Evolutionary conservation across 306 rosid species (phyloP), one percentile per base, ranked within the genome.

Genomic region (Prunus mume): DNA sequence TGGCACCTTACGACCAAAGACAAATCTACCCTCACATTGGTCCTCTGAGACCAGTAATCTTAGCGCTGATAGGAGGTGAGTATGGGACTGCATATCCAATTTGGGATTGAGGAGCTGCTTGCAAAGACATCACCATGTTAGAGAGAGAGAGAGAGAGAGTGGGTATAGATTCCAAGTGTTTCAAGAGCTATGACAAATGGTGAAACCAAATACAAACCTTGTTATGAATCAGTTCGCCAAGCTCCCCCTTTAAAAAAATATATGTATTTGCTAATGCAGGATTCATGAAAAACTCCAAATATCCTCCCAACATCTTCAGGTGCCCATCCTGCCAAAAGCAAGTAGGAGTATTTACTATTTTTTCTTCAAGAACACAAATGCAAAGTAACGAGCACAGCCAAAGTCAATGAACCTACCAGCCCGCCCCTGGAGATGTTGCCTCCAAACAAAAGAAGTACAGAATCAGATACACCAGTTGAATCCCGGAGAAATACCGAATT

Each of bases 401-500:
- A 34, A 46, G n/a, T 56, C 61, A 38, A 55, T 63, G n/a, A 13
- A 51, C 81, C 32, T 74, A 86, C 89, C 32, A 83, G 81, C 28
- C 89, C 87, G 13, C 89, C 89, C 64, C 77, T 80, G 11, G 84
- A 83, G 72, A 95, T 80, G 73, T 80, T 82, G 74, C 99, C 98
- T 67, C 99, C 99, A 80, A 92, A 92, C 65, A 96, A 78, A 70
- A 96, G 97, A 65, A 96, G 80, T 78, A 86, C 77, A 51, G 98
- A 91, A 82, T 92, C 99, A 28, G 98, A 86, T 45, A 96, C 85
- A 24, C 87, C 99, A 12, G 98, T 91, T 57, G 99, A 95, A 80
- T 95, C 99, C 55, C 99, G 97, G 64, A 95, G 89, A 65, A 92
- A 92, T 78, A 95, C 96, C 17, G 98, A 90, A 81, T 95, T 92